A percentile compares a stretch with the other conserved stretches of the same genome.
phyloP scores from a whole-genome alignment of 352 stramenopile genomes.

The Pythium monospermum region DNA sequence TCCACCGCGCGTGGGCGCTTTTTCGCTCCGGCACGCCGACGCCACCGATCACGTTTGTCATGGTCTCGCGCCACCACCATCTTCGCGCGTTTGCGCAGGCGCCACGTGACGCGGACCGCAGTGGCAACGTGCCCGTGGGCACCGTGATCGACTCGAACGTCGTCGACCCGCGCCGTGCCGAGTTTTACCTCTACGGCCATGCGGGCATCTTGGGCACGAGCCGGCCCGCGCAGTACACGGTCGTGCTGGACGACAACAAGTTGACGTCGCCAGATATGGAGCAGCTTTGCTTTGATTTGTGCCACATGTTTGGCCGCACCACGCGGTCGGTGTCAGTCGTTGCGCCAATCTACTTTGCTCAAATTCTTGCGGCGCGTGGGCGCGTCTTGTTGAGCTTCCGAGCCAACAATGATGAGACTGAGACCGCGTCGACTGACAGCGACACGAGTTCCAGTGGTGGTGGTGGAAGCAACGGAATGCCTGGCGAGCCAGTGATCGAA shows the following conservation, averaged over 20 bases:
- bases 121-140: neutral
- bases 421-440: constrained; percentile 14
- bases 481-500: constrained; percentile 6
- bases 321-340: constrained; percentile 2
- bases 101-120: neutral
- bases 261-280: neutral
- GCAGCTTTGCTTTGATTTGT: constrained; percentile 9
- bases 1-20: neutral
- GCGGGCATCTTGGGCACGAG: neutral
- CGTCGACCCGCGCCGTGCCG: constrained; percentile 1
- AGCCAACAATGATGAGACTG: neutral
- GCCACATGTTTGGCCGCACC: neutral
- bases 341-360: constrained; percentile 5
- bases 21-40: neutral
- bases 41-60: neutral
- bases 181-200: constrained; percentile 7
- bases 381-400: constrained; percentile 1
- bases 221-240: constrained; percentile 6
- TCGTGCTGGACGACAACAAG: neutral
- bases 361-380: neutral
- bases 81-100: neutral
- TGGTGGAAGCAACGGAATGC: neutral
- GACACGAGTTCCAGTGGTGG: constrained; percentile 9
- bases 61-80: constrained; percentile 3
- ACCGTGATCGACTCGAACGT: constrained; percentile 1